Percentiles rank a stretch among this genome's conserved stretches.
phyloP scores from a whole-genome alignment of 208 protist genomes.

The Trypanosoma scelopori region DNA sequence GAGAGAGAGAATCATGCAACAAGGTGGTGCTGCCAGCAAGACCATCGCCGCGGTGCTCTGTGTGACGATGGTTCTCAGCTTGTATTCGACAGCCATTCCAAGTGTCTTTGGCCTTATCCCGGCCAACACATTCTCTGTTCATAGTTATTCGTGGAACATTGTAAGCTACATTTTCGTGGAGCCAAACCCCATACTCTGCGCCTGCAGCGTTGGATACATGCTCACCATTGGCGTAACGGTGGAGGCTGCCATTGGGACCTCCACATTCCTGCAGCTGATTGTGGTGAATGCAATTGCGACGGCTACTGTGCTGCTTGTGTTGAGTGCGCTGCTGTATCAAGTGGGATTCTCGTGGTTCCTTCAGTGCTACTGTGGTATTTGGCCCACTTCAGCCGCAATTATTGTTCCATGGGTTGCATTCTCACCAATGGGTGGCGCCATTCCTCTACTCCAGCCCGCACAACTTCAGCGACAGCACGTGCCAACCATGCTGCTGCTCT shows the following conservation, averaged over 20 bases:
- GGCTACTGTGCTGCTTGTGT: conserved; percentile 23
- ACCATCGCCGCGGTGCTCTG: conserved; percentile 17
- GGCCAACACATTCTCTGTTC: conserved; percentile 32
- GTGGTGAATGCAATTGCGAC: conserved; percentile 26
- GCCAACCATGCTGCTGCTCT: conserved; percentile 6
- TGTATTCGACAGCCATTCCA: conserved; percentile 9
- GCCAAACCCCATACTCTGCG: conserved; percentile 11
- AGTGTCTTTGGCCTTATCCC: conserved; percentile 32
- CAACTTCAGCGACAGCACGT: conserved; percentile 17
- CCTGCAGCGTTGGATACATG: conserved; percentile 21
- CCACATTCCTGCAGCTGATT: conserved; percentile 28
- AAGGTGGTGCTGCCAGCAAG: conserved; percentile 4
- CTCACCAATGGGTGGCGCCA: background rate
- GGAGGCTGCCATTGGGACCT: conserved; percentile 31
- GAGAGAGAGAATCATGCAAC: conserved; percentile 1
- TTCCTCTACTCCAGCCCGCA: background rate
- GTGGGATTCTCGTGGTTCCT: conserved; percentile 27
- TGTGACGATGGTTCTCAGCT: conserved; percentile 11
- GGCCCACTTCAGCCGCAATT: conserved; percentile 36
- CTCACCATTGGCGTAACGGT: conserved; percentile 28
- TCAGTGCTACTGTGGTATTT: conserved; percentile 42
- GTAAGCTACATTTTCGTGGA: conserved; percentile 29
- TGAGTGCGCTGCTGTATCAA: conserved; percentile 26
- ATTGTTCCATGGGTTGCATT: conserved; percentile 25
- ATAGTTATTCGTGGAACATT: conserved; percentile 34